phyloP scores from a whole-genome alignment of 2,329 filamentous ascomycete species.

The Juglanconis sp. region DNA sequence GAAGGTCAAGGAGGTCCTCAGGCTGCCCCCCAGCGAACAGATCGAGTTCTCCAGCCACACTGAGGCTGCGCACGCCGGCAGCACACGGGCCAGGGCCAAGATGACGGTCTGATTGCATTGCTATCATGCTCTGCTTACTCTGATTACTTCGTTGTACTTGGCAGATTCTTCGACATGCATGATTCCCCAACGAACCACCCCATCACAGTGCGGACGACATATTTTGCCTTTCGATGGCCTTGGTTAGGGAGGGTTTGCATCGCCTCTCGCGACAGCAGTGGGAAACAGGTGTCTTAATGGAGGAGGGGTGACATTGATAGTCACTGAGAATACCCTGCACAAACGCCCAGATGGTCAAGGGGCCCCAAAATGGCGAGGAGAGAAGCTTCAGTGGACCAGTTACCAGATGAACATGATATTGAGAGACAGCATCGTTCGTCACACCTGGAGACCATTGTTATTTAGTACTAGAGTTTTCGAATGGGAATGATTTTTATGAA shows the following conservation, averaged over 20 bases:
- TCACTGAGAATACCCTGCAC: conserved; percentile 12
- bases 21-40: conserved; percentile 69
- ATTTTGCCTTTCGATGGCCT: neutral
- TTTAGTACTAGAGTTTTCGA: conserved; percentile 5
- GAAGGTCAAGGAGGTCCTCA: conserved; percentile 89
- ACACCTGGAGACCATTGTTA: conserved; percentile 3
- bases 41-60: conserved; percentile 98
- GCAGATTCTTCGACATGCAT: neutral
- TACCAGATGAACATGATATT: conserved; percentile 1
- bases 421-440: conserved; percentile 5
- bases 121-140: neutral
- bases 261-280: neutral
- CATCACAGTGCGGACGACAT: neutral
- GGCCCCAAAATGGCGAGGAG: neutral
- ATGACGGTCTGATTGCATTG: conserved; percentile 64
- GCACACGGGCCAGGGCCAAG: conserved; percentile 94
- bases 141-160: neutral
- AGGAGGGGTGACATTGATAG: conserved; percentile 6
- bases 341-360: neutral
- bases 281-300: neutral
- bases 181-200: neutral
- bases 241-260: neutral
- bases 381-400: conserved; percentile 9
- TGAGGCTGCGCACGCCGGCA: conserved; percentile 87
- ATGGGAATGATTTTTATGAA: neutral